phyloP scores from a whole-genome alignment of 2,329 filamentous ascomycete genomes.

The Xylaria arbuscula region DNA sequence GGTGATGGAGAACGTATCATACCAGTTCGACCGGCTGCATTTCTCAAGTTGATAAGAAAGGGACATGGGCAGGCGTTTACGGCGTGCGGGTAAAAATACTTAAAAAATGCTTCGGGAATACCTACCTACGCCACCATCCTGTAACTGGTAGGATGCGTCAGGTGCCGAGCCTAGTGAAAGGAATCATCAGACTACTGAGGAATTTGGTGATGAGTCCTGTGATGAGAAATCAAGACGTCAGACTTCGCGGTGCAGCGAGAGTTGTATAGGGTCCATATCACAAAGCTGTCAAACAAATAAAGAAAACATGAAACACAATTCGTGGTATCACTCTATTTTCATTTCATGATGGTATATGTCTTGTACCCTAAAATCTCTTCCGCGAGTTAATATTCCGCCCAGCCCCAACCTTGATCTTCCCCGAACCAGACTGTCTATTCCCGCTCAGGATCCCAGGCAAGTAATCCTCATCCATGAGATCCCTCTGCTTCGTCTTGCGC shows the following conservation, averaged over 20 bases:
- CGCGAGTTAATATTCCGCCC: slow-evolving; percentile 87
- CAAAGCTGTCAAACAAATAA: background rate
- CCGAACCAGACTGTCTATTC: slow-evolving; percentile 70
- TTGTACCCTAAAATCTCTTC: slow-evolving; percentile 58
- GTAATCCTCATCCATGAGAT: slow-evolving; percentile 96
- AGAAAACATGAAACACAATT: background rate
- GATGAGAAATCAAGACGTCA: background rate
- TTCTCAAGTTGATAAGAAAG: background rate
- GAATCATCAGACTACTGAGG: too few species aligned
- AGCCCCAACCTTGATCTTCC: slow-evolving; percentile 82
- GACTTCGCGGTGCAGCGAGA: background rate
- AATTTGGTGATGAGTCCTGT: background rate
- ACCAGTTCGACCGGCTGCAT: background rate
- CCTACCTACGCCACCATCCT: too few species aligned
- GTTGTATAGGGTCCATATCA: background rate
- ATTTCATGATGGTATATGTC: background rate
- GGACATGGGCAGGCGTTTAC: slow-evolving; percentile 28
- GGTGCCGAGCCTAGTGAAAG: too few species aligned
- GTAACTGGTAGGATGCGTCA: too few species aligned
- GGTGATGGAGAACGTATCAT: background rate
- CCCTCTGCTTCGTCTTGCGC: slow-evolving; percentile 75
- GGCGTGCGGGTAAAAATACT: slow-evolving; percentile 16
- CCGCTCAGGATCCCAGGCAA: slow-evolving; percentile 87
- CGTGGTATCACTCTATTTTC: slow-evolving; percentile 40
- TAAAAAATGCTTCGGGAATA: background rate